Evolutionary conservation across 1,139 yeast genomes (phyloP).

Genomic region (Nakaseomyces sp.): DNA sequence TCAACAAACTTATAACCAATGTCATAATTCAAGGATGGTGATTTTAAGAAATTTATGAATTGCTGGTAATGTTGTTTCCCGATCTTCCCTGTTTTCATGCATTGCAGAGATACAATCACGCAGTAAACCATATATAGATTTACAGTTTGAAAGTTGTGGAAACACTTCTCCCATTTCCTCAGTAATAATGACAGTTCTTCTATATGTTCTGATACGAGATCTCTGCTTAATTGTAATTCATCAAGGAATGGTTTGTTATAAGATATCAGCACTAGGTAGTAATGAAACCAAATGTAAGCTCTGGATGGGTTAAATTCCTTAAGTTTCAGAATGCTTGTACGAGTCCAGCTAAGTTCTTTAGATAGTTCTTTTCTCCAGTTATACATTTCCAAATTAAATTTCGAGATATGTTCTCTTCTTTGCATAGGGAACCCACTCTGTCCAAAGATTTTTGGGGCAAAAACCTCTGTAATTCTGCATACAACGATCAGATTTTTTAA

Average conservation of each 20-base stretch:
- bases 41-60: slow-evolving; percentile 18
- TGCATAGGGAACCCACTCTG: slow-evolving; percentile 19
- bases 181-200: slow-evolving; percentile 29
- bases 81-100: slow-evolving; percentile 22
- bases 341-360: slow-evolving; percentile 41
- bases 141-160: slow-evolving; percentile 26
- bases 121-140: slow-evolving; percentile 26
- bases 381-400: slow-evolving; percentile 41
- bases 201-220: slow-evolving; percentile 24
- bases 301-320: slow-evolving; percentile 43
- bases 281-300: slow-evolving; percentile 46
- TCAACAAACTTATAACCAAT: slow-evolving; percentile 26
- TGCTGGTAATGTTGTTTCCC: slow-evolving; percentile 13
- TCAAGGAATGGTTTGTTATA: slow-evolving; percentile 48
- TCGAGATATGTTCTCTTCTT: slow-evolving; percentile 26
- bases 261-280: slow-evolving; percentile 47
- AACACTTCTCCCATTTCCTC: slow-evolving; percentile 31
- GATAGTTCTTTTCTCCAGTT: slow-evolving; percentile 42
- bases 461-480: slow-evolving; percentile 46
- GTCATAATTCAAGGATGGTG: slow-evolving; percentile 23
- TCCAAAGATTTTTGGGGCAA: slow-evolving; percentile 30
- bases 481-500: slow-evolving; percentile 43
- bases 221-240: slow-evolving; percentile 18
- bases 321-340: slow-evolving; percentile 32
- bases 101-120: slow-evolving; percentile 25